phyloP scores from a whole-genome alignment of 2,329 filamentous ascomycete species.

The Emergomyces orientalis region DNA sequence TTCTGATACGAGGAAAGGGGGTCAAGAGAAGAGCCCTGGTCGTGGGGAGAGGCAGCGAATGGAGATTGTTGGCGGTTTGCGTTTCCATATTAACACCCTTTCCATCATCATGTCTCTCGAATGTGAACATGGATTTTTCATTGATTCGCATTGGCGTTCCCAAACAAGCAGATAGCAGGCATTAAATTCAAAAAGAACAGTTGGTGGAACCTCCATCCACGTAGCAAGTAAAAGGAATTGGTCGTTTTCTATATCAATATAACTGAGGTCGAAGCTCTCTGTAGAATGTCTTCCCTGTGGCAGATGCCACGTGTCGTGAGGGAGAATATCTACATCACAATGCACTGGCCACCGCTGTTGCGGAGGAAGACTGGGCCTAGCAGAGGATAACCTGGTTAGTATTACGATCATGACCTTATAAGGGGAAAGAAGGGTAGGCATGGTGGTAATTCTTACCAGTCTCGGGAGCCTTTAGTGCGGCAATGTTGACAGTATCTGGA shows the following conservation, averaged over 20 bases:
- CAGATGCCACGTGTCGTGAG: constrained; percentile 1
- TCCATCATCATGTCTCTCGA: not conserved
- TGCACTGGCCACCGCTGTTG: constrained; percentile 14
- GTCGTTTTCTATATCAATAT: not conserved
- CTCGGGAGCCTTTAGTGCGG: constrained; percentile 12
- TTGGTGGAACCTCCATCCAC: not conserved
- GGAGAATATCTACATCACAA: constrained; percentile 17
- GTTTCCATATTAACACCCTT: not conserved
- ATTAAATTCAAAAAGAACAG: not conserved
- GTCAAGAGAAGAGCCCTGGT: not conserved
- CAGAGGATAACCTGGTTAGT: not conserved
- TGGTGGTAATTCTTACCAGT: constrained; percentile 8
- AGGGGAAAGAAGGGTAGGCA: not conserved
- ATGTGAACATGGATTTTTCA: not conserved
- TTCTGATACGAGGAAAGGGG: not conserved
- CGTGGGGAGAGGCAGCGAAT: not conserved
- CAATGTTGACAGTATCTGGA: constrained; percentile 5
- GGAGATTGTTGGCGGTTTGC: not conserved
- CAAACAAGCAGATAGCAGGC: not conserved
- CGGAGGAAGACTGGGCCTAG: constrained; percentile 11
- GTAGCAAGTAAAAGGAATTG: not conserved
- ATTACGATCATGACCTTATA: not conserved
- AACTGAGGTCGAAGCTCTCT: constrained; percentile 1
- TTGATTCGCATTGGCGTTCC: not conserved
- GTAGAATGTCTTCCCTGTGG: not conserved